Conservation (phyloP, 2,329 filamentous ascomycete genomes). For the Chaetomiaceae sp. region DNA sequence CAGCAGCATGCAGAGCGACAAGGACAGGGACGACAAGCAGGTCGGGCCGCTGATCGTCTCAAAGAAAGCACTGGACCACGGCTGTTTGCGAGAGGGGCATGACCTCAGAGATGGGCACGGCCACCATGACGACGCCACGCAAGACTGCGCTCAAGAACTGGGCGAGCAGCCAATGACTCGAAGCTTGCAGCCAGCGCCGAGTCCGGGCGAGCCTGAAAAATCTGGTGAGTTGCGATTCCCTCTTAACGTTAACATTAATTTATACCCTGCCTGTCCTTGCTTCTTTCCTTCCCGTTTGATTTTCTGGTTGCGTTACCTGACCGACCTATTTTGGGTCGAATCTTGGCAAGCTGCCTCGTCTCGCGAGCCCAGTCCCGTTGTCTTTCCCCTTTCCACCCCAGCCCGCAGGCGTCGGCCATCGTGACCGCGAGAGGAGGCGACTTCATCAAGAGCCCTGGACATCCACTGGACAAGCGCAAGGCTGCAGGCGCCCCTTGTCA, state of each 20-base stretch:
- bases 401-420: not conserved
- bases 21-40: too few species aligned
- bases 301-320: not conserved
- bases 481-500: not conserved
- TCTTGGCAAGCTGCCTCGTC: not conserved
- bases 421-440: not conserved
- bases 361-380: too few species aligned
- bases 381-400: too few species aligned
- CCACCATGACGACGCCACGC: not conserved
- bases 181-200: not conserved
- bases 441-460: slow-evolving; percentile 1
- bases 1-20: slow-evolving; percentile 11
- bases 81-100: not conserved
- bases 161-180: not conserved
- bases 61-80: too few species aligned
- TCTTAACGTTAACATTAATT: too few species aligned
- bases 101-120: not conserved
- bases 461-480: not conserved
- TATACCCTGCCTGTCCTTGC: not conserved
- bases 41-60: slow-evolving; percentile 17
- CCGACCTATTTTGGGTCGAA: too few species aligned
- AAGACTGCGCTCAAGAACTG: not conserved
- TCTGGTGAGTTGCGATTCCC: slow-evolving; percentile 4
- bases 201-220: not conserved
- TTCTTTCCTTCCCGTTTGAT: not conserved